phyloP scores from a whole-genome alignment of 2,329 filamentous ascomycete species.

The Exserohilum turcica region DNA sequence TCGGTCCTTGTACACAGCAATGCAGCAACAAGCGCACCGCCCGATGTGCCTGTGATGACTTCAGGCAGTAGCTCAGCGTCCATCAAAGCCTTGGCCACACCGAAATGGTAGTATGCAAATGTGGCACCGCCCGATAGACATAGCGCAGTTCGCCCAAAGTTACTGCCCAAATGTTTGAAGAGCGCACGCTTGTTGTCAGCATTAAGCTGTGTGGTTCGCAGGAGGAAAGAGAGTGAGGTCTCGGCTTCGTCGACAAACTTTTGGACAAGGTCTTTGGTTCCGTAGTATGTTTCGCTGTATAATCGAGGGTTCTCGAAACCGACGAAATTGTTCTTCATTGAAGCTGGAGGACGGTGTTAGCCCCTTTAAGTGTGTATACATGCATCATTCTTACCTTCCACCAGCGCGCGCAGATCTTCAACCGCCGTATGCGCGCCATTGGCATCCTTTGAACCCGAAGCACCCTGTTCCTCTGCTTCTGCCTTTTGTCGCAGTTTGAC shows the following conservation, averaged over 20 bases:
- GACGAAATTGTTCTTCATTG: slow-evolving; percentile 96
- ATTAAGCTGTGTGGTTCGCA: slow-evolving; percentile 69
- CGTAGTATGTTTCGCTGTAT: slow-evolving; percentile 98
- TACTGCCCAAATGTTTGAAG: slow-evolving; percentile 87
- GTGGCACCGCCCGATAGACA: slow-evolving; percentile 92
- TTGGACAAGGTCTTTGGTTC: slow-evolving; percentile 94
- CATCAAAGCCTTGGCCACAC: slow-evolving; percentile 85
- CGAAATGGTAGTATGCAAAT: slow-evolving; percentile 97
- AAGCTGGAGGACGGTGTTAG: slow-evolving; percentile 56
- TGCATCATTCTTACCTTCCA: slow-evolving; percentile 59
- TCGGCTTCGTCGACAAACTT: slow-evolving; percentile 86
- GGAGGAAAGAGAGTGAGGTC: slow-evolving; percentile 69
- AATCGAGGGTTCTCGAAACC: slow-evolving; percentile 90
- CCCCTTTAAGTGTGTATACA: background rate
- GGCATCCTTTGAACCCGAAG: slow-evolving; percentile 27
- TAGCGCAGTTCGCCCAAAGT: slow-evolving; percentile 89
- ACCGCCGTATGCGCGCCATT: slow-evolving; percentile 56
- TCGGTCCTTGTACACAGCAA: slow-evolving; percentile 89
- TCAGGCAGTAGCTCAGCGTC: slow-evolving; percentile 86
- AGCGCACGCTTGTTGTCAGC: slow-evolving; percentile 76
- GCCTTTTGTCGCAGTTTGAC: slow-evolving; percentile 61
- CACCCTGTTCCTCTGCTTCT: slow-evolving; percentile 60
- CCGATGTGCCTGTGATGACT: slow-evolving; percentile 95
- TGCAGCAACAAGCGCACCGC: slow-evolving; percentile 86
- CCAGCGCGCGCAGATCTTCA: slow-evolving; percentile 75